Evolutionary conservation across 1,139 yeast genomes (phyloP).

Genomic region (Taiozyma sp.): DNA sequence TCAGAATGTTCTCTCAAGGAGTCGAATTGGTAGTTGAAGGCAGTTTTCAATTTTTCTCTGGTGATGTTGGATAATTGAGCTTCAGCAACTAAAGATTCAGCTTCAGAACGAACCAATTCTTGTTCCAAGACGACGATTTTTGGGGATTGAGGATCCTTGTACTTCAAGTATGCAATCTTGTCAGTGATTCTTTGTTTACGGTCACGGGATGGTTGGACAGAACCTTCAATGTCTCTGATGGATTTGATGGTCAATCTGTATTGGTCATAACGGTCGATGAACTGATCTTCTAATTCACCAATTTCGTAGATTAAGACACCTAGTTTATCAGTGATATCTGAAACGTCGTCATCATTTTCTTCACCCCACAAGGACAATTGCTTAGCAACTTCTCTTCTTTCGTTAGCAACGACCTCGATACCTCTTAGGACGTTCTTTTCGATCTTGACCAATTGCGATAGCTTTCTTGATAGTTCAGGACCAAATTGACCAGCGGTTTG

Average conservation of each 20-base stretch:
- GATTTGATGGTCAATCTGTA: slow-evolving; percentile 94
- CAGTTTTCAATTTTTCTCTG: slow-evolving; percentile 95
- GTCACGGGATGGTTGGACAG: slow-evolving; percentile 97
- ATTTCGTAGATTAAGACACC: slow-evolving; percentile 95
- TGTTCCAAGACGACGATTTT: slow-evolving; percentile 93
- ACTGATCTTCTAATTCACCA: slow-evolving; percentile 97
- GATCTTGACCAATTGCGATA: slow-evolving; percentile 86
- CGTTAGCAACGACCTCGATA: slow-evolving; percentile 88
- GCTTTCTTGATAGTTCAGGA: slow-evolving; percentile 89
- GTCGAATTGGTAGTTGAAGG: slow-evolving; percentile 95
- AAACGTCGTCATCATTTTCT: slow-evolving; percentile 94
- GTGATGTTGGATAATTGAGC: slow-evolving; percentile 98
- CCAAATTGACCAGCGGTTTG: slow-evolving; percentile 91
- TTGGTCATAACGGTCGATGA: slow-evolving; percentile 96
- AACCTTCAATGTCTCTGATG: slow-evolving; percentile 92
- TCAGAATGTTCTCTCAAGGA: slow-evolving; percentile 95
- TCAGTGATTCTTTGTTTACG: slow-evolving; percentile 97
- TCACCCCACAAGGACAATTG: slow-evolving; percentile 98
- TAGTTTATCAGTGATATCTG: slow-evolving; percentile 94
- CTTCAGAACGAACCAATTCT: slow-evolving; percentile 98
- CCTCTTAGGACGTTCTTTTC: slow-evolving; percentile 96
- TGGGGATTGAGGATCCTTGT: slow-evolving; percentile 97
- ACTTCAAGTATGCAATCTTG: slow-evolving; percentile 94
- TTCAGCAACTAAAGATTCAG: slow-evolving; percentile 97
- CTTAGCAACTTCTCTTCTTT: slow-evolving; percentile 94